Conservation (phyloP, 2,329 filamentous ascomycete species). For the Aurifilum marmelostoma region DNA sequence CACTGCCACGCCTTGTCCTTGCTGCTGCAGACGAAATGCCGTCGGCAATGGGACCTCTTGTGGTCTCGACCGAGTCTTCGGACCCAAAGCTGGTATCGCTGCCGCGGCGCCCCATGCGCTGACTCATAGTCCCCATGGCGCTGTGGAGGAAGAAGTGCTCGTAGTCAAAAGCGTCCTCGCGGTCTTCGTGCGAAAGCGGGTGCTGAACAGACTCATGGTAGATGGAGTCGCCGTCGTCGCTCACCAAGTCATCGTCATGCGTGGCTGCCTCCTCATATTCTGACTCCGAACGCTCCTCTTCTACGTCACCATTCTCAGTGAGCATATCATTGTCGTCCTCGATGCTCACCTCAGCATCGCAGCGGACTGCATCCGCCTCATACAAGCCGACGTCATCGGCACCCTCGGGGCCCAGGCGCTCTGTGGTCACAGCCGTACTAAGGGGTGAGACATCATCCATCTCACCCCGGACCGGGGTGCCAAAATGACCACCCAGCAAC, state of each 20-base stretch:
- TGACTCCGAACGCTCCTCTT: constrained; percentile 30
- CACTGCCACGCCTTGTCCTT: constrained; percentile 46
- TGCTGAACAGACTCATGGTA: constrained; percentile 65
- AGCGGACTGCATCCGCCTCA: constrained; percentile 34
- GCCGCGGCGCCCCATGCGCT: constrained; percentile 48
- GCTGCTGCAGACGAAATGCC: constrained; percentile 26
- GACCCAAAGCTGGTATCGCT: constrained; percentile 61
- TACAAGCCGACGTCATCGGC: constrained; percentile 35
- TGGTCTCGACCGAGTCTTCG: constrained; percentile 65
- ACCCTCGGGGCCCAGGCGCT: constrained; percentile 32
- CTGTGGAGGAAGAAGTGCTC: constrained; percentile 95
- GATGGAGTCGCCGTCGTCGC: constrained; percentile 66
- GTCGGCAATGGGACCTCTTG: constrained; percentile 49
- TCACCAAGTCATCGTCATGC: constrained; percentile 47
- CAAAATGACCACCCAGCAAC: constrained; percentile 32
- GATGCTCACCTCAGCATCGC: constrained; percentile 32
- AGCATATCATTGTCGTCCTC: constrained; percentile 46
- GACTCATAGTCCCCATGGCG: constrained; percentile 78
- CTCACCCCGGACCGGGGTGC: constrained; percentile 28
- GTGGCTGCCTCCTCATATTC: constrained; percentile 34
- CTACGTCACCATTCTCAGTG: constrained; percentile 43
- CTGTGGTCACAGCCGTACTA: constrained; percentile 36
- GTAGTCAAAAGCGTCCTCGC: constrained; percentile 94
- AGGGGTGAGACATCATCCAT: constrained; percentile 36
- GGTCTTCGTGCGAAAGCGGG: constrained; percentile 82